Evolutionary conservation across 495 filamentous ascomycete species (phyloP), one percentile per base, ranked within the genome.

Genomic region (Penicillium subrubescens): DNA sequence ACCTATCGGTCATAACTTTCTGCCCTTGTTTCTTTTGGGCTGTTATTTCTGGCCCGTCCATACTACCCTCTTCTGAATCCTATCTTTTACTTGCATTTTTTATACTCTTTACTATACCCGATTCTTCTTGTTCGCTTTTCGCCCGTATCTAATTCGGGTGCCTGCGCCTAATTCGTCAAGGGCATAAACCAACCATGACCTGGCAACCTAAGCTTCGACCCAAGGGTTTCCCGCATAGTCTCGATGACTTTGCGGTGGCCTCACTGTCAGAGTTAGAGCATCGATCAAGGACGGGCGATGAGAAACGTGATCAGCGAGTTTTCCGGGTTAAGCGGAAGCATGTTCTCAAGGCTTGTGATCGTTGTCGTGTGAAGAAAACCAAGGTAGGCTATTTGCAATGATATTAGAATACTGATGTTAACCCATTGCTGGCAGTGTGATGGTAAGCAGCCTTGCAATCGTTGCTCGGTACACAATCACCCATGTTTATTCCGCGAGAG

Each of bases 251-350:
- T 59, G 65, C 73, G 3, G 58, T 79, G 25, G 69, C 74, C 34
- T 73, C 75, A 41, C 46, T 81, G 33, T 71, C 77, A 21, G 75
- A 78, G 15, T 59, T 79, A 33, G 75, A 77, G 21, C 67, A 71
- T 55, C 75, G 71, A 29, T 63, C 74, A 15, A 61, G 70, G 39
- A 54, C 71, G 34, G 65, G 62, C 3, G 77, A 81, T 23, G 79
- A 81, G 51, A 82, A 80, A 64, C 73, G 72, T 12, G 73, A 81
- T 44, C 79, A 79, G 46, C 79, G 79, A 15, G 76, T 82, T 19
- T 82, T 81, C 61, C 79, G 80, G n/a, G 79, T 81, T 51, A 82
- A 82, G 62, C 75, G 80, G 39, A 82, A 82, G 64, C 80, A 82
- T 74, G 80, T 82, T 21, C 61, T 81, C 12, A 82, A 81, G 54